Evolutionary conservation across 23 red algal genomes (phyloP), one percentile per base, ranked within the genome.

Genomic region (Gracilaria caudata): DNA sequence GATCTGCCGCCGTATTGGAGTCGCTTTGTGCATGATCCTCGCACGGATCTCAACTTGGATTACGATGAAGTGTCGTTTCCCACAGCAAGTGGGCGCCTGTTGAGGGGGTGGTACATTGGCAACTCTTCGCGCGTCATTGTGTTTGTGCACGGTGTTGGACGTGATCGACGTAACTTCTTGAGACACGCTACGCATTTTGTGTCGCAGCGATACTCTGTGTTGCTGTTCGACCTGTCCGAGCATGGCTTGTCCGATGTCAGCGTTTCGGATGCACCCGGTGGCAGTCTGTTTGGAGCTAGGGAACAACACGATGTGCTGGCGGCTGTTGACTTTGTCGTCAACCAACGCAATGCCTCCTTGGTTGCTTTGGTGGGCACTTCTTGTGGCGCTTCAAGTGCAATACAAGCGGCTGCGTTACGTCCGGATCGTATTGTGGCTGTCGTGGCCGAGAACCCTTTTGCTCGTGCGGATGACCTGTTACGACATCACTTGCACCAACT

Each of bases 361-460:
- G 74, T 98, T 51, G 92, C 86, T 25, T 35, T 98, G 1, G 81
- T 98, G n/a, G 96, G 96, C 23, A 98, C 96, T 12, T 98, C 96
- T 11, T 83, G 91, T n/a, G 96, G 96, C 37, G 96, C 96, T 2
- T 87, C 96, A 0, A 81, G 83, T 23, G 78, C 91, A 7, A 88
- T 98, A 21, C 80, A 92, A 28, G 96, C 96, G 25, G 89, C 90
- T 7, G 88, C 95, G n/a, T 8, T 79, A 13, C 80, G 53, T 10
- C 41, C 84, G 28, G 23, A 79, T 26, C 58, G 75, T 14, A 68
- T 93, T 16, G 88, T 55, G 29, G 75, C 74, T 29, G 80, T 98
- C 68, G 86, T 98, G 3, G 96, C 92, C 9, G 96, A 98, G 58
- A 98, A 98, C 60, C 96, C 96, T 0, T 94, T 98, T 57, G 63